Base-by-base conservation (phyloP, 352 stramenopile genomes). In the Globisporangium okanoganense region DNA sequence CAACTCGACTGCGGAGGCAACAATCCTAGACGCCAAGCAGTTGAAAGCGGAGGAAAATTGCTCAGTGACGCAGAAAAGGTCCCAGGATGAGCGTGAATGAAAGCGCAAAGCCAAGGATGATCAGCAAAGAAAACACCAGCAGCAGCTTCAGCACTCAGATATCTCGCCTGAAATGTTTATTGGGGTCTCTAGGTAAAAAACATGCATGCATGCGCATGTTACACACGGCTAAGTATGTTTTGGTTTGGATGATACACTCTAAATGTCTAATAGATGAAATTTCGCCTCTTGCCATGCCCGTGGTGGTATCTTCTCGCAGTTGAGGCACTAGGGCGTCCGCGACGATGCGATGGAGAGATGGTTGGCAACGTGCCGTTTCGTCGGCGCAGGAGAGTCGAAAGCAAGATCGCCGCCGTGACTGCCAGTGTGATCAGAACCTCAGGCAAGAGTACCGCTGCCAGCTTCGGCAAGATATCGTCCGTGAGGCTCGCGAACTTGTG, bases 401-500 rank as follows among this genome's bases (percentile, higher is more conserved):
- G 62, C 25, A 82, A 33, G 13, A 92, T 88, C 16, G 78, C 79
- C 7, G 78, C 50, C 0, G 77, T 68, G 48, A 92, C 73, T 0
- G 63, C 61, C 3, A 88, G 58, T 0, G 79, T 78, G 33, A 87
- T 72, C 18, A 92, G 69, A 27, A 78, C 77, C 44, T 86, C 76
- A 2, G 82, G 82, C 29, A 79, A 80, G 12, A 86, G 66, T 25
- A 85, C 67, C 0, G 67, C 71, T 2, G 62, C 57, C 8, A 89
- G 62, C 48, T 75, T 82, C 0, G 74, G 67, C 7, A 89, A 10
- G 22, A 93, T 56, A 27, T 92, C 80, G 50, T 91, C 79, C 8
- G 82, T 87, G 5, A 88, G 55, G 40, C 81, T 85, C 10, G 82
- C 70, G 58, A 95, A 86, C 27, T 88, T 83, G 58, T 94, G 82